A percentile compares a stretch with the other conserved stretches of the same genome.
phyloP scores from a whole-genome alignment of 345 rosid species.

The Acer negundo region DNA sequence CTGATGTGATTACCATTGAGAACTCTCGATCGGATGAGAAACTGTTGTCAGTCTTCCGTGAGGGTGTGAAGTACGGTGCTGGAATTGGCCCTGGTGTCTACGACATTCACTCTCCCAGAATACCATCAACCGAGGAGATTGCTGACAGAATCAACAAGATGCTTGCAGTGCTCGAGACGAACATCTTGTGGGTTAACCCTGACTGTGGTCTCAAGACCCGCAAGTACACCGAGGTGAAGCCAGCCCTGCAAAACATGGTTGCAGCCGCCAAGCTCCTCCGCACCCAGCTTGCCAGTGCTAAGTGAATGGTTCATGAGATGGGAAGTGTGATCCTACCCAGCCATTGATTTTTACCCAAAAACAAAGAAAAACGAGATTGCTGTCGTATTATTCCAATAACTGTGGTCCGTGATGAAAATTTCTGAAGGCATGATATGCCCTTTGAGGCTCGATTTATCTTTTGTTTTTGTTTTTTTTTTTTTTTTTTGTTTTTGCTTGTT shows the following conservation, averaged over 20 bases:
- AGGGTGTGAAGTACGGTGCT: constrained; percentile 96
- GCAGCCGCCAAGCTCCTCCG: constrained; percentile 92
- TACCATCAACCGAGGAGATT: constrained; percentile 89
- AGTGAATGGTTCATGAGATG: constrained; percentile 49
- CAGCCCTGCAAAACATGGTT: constrained; percentile 89
- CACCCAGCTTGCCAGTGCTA: constrained; percentile 77
- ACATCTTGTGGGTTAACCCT: constrained; percentile 98
- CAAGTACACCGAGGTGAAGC: constrained; percentile 88
- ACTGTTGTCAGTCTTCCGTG: constrained; percentile 95
- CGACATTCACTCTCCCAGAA: constrained; percentile 96
- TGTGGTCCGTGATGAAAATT: constrained; percentile 23
- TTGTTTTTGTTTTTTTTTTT: neutral
- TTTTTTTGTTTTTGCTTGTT: neutral
- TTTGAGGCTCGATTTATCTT: constrained; percentile 12
- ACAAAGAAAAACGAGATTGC: neutral
- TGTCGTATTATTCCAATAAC: constrained; percentile 26
- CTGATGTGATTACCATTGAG: constrained; percentile 97
- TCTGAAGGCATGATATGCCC: constrained; percentile 26
- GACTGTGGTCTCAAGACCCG: constrained; percentile 98
- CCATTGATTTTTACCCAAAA: constrained; percentile 20
- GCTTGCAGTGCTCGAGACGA: constrained; percentile 89
- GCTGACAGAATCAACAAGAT: constrained; percentile 94
- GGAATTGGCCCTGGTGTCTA: constrained; percentile 98
- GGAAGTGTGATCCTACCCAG: neutral
- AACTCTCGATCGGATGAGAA: constrained; percentile 99